Conservation (phyloP, 2,329 filamentous ascomycete genomes). For the Scytalidium lignicola region DNA sequence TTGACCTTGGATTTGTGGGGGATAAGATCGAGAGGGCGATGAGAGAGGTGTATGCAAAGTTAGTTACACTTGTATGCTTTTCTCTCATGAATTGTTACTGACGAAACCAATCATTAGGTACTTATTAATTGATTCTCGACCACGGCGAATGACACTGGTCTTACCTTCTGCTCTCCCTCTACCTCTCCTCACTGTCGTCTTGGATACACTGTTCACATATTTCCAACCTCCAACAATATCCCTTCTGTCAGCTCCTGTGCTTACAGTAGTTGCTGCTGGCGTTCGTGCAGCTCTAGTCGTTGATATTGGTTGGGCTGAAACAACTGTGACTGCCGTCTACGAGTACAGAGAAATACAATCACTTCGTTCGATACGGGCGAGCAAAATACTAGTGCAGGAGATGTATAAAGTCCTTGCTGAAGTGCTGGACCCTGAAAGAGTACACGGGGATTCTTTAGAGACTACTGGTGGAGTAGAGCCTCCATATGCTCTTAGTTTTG, state of each 20-base stretch:
- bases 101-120: slow-evolving; percentile 36
- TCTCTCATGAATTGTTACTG: slow-evolving; percentile 6
- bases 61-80: slow-evolving; percentile 40
- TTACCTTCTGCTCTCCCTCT: slow-evolving; percentile 74
- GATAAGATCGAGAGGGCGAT: slow-evolving; percentile 83
- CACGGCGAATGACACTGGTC: slow-evolving; percentile 68
- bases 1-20: slow-evolving; percentile 74
- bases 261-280: slow-evolving; percentile 72
- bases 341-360: slow-evolving; percentile 80
- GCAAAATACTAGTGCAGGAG: slow-evolving; percentile 63
- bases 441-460: neutral
- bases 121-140: slow-evolving; percentile 68
- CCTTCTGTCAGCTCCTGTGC: slow-evolving; percentile 70
- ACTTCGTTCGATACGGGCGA: slow-evolving; percentile 67
- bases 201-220: slow-evolving; percentile 74
- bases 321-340: slow-evolving; percentile 77
- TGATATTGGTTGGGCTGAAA: slow-evolving; percentile 91
- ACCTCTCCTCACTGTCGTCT: slow-evolving; percentile 66
- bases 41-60: slow-evolving; percentile 77
- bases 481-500: slow-evolving; percentile 53
- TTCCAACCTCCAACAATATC: slow-evolving; percentile 79
- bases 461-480: neutral
- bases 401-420: slow-evolving; percentile 60
- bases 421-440: slow-evolving; percentile 27
- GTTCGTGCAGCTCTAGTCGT: slow-evolving; percentile 81